These are phyloP conservation scores for Xylaria arbuscula DNA, from an alignment of 2,329 filamentous ascomycete species.

Conservation along the genomic window DNA sequence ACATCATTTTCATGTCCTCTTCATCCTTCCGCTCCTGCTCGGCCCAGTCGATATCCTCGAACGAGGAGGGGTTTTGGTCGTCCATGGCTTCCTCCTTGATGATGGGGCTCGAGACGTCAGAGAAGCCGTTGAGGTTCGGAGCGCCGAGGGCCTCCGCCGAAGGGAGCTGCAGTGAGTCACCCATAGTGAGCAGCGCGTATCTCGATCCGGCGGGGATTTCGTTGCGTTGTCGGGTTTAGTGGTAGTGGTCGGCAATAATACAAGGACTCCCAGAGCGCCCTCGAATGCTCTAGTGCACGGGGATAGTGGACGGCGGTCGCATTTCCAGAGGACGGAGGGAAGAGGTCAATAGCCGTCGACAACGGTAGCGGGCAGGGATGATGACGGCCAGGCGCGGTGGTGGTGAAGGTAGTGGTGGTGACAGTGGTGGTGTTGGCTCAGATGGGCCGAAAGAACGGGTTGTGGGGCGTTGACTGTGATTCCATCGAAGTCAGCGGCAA, in stretches of 20 bases:
- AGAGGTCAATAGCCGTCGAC: neutral
- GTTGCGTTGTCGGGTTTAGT: neutral
- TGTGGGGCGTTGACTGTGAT: neutral
- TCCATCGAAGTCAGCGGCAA: slow-evolving; percentile 15
- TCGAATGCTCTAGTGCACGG: slow-evolving; percentile 26
- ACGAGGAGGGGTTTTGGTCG: slow-evolving; percentile 39
- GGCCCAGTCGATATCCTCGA: slow-evolving; percentile 47
- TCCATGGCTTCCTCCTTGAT: slow-evolving; percentile 47
- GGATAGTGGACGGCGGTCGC: slow-evolving; percentile 28
- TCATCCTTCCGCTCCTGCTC: slow-evolving; percentile 48
- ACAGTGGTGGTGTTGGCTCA: neutral
- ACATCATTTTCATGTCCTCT: slow-evolving; percentile 57
- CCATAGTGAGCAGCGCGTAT: slow-evolving; percentile 26
- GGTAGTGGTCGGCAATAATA: neutral
- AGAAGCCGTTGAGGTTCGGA: slow-evolving; percentile 32
- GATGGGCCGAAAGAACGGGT: neutral
- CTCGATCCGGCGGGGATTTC: slow-evolving; percentile 4
- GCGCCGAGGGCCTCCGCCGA: slow-evolving; percentile 34
- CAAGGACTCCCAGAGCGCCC: slow-evolving; percentile 9
- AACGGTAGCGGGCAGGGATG: neutral
- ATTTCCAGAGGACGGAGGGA: slow-evolving; percentile 26
- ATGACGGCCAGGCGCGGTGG: neutral
- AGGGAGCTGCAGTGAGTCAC: slow-evolving; percentile 18
- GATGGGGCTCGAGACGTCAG: slow-evolving; percentile 32
- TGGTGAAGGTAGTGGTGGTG: neutral